phyloP scores from a whole-genome alignment of 306 rosid genomes.

The Astragalus glycyphyllos region DNA sequence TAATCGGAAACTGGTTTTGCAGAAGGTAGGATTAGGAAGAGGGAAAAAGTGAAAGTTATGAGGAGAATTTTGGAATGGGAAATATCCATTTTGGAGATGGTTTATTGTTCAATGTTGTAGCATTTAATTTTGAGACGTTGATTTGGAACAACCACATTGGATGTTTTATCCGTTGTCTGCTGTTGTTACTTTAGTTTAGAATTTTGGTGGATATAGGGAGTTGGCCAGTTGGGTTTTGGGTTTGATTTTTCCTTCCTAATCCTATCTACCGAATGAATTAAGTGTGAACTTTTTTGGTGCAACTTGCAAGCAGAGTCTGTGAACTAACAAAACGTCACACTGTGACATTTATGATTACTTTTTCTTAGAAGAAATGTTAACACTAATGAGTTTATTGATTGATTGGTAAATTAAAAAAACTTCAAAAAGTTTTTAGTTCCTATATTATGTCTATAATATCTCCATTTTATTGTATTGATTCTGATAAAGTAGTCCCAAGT shows the following conservation, averaged over 20 bases:
- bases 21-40: constrained; percentile 39
- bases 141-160: constrained; percentile 1
- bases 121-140: constrained; percentile 16
- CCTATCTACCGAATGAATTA: constrained; percentile 48
- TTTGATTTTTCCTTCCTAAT: constrained; percentile 54
- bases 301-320: too few species aligned
- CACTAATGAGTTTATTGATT: too few species aligned
- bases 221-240: constrained; percentile 38
- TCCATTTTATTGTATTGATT: too few species aligned
- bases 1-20: constrained; percentile 45
- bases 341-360: too few species aligned
- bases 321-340: too few species aligned
- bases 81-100: constrained; percentile 39
- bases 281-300: too few species aligned
- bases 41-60: constrained; percentile 26
- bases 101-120: background rate
- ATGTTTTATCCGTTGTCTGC: background rate
- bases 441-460: too few species aligned
- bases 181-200: constrained; percentile 6
- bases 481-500: too few species aligned
- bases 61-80: constrained; percentile 23
- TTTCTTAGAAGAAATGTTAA: too few species aligned
- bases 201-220: constrained; percentile 36
- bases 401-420: too few species aligned
- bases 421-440: too few species aligned